Conservation (phyloP, 2,329 filamentous ascomycete species). For the Dichotomopilus funicola region DNA sequence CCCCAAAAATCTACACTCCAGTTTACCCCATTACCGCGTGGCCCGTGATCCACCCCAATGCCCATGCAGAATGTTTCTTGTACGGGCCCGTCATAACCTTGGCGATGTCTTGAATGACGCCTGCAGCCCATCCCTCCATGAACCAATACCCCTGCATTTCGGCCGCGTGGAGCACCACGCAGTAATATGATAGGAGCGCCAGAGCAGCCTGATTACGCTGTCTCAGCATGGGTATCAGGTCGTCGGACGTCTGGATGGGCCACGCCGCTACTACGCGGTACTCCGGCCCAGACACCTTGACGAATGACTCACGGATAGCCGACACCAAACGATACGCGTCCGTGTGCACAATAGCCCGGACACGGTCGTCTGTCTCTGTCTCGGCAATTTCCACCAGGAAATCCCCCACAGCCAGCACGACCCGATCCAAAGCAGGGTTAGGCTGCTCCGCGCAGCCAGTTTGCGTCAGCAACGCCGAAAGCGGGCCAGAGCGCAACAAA, state of each 20-base stretch:
- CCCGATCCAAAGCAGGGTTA: slow-evolving; percentile 11
- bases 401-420: slow-evolving; percentile 11
- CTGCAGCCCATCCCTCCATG: slow-evolving; percentile 18
- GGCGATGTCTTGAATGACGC: slow-evolving; percentile 19
- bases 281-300: slow-evolving; percentile 10
- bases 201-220: slow-evolving; percentile 19
- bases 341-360: slow-evolving; percentile 10
- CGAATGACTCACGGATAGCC: slow-evolving; percentile 9
- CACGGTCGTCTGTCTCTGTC: slow-evolving; percentile 1
- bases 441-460: not conserved
- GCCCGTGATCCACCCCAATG: slow-evolving; percentile 16
- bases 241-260: slow-evolving; percentile 18
- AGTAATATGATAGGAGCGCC: slow-evolving; percentile 20
- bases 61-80: slow-evolving; percentile 19
- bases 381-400: slow-evolving; percentile 5
- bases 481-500: slow-evolving; percentile 14
- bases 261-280: slow-evolving; percentile 19
- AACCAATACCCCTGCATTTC: slow-evolving; percentile 20
- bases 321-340: slow-evolving; percentile 9
- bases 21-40: slow-evolving; percentile 6
- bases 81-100: slow-evolving; percentile 11
- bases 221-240: slow-evolving; percentile 14
- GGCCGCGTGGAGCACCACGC: slow-evolving; percentile 18
- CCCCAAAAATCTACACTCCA: not conserved
- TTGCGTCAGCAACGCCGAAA: slow-evolving; percentile 14